phyloP scores from a whole-genome alignment of 352 stramenopile species.

The Pythium plurisporium region DNA sequence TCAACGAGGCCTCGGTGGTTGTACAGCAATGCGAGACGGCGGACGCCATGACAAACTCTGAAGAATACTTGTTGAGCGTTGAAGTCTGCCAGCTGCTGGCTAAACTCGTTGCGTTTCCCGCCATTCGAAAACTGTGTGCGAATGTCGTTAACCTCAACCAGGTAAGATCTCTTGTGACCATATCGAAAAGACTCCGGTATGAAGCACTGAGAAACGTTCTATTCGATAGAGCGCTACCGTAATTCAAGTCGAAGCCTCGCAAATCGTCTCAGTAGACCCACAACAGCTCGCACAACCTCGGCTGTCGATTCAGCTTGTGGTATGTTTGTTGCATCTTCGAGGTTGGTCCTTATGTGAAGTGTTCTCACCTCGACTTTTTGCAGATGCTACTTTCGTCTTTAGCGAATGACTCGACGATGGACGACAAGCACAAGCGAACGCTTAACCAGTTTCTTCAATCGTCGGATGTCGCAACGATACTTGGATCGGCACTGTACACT shows the following conservation, averaged over 20 bases:
- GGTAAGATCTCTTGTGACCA: conserved; percentile 28
- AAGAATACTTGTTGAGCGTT: conserved; percentile 69
- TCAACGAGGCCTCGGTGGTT: conserved; percentile 37
- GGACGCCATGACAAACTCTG: conserved; percentile 41
- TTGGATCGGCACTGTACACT: conserved; percentile 59
- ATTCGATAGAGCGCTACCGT: conserved; percentile 46
- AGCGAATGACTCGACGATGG: conserved; percentile 38
- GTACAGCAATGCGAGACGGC: conserved; percentile 40
- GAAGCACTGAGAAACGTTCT: too few species aligned
- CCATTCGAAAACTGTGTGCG: conserved; percentile 46
- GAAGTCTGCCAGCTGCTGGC: conserved; percentile 54
- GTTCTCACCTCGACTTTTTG: background rate
- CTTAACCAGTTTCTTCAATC: conserved; percentile 71
- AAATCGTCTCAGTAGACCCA: conserved; percentile 44
- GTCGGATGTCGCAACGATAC: conserved; percentile 56
- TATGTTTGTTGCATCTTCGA: conserved; percentile 16
- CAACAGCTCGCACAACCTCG: conserved; percentile 49
- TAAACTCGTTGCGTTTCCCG: conserved; percentile 46
- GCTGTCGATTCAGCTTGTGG: conserved; percentile 68
- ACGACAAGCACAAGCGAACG: conserved; percentile 62
- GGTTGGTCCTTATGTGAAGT: background rate
- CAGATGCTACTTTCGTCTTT: conserved; percentile 65
- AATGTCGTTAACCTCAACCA: conserved; percentile 68
- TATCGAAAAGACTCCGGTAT: too few species aligned
- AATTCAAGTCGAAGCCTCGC: conserved; percentile 60